phyloP scores from a whole-genome alignment of 768 basidiomycete genomes.

The Infundibulicybe gibba region DNA sequence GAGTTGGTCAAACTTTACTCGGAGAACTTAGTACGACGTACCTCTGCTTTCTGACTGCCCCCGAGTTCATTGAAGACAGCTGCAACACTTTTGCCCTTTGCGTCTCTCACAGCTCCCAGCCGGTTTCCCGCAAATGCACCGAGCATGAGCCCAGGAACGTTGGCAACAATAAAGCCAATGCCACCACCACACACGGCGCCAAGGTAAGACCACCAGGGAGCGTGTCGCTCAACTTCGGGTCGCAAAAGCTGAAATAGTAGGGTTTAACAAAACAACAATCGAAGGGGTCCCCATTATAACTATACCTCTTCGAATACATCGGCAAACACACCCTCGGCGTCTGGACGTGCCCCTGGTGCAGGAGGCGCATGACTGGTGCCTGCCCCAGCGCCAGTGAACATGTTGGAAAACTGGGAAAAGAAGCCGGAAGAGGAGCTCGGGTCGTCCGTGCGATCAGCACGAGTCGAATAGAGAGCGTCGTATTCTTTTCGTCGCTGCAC shows the following conservation, averaged over 20 bases:
- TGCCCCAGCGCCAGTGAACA: constrained; percentile 53
- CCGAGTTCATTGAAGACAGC: constrained; percentile 80
- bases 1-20: neutral
- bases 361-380: constrained; percentile 17
- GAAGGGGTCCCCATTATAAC: neutral
- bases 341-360: constrained; percentile 45
- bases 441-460: constrained; percentile 53
- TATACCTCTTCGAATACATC: constrained; percentile 90
- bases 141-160: constrained; percentile 81
- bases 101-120: constrained; percentile 88
- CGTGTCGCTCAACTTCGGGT: constrained; percentile 72
- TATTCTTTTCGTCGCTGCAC: constrained; percentile 68
- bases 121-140: constrained; percentile 88
- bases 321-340: constrained; percentile 80
- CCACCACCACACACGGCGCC: constrained; percentile 73
- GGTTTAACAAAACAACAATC: neutral
- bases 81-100: constrained; percentile 92
- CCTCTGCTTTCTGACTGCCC: constrained; percentile 84
- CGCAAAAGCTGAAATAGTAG: constrained; percentile 53
- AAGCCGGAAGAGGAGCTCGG: constrained; percentile 70
- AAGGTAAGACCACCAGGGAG: constrained; percentile 75
- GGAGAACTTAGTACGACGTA: constrained; percentile 24
- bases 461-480: constrained; percentile 60
- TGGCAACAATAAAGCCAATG: constrained; percentile 60
- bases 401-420: constrained; percentile 71